Evolutionary conservation across 176 grass and related monocot species (phyloP), one percentile per base, ranked within the genome.

Genomic region (Phoenix roebelenii): DNA sequence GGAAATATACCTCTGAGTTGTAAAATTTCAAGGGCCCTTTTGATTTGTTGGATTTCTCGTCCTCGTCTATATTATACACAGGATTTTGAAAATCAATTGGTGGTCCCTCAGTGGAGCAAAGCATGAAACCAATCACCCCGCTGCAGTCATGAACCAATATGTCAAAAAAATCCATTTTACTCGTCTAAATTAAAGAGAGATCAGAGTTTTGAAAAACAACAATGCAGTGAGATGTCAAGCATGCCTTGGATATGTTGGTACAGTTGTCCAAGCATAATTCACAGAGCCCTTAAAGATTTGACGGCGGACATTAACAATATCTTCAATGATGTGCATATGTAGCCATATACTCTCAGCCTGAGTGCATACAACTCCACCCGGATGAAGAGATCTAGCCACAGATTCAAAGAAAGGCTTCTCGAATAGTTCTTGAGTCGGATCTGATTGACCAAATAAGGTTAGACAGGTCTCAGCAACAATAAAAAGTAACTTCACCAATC

Each of bases 301-400:
- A 49, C 83, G 83, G 61, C 92, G 85, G 28, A 75, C 80, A 51
- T 53, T 72, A 15, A 88, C 75, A 58, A 97, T 97, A 49, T 88
- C 84, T 60, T 97, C 92, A 16, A 96, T 97, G 7, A 97, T 87
- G 61, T 97, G 92, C 92, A 97, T 90, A 65, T 97, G 92, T 39
- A 97, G 63, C 92, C 92, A 97, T 72, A 97, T 97, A 78, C 92
- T 97, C 78, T 97, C 92, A 22, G 87, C 92, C 26, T 97, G 92
- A 15, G 92, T 97, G 76, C 92, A 97, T 55, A 97, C 72, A 52
- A 91, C 92, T 55, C 92, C 92, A 52, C 92, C 92, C 10, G 87
- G 84, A 68, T 87, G 64, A 22, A 97, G 67, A 71, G 84, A 84
- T 72, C 63, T 85, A 16, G 84, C 84, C 29, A 97, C 70, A 0